These are phyloP conservation scores for Colletotrichum agaves DNA, from an alignment of 2,329 filamentous ascomycete genomes.

Conservation along the genomic window DNA sequence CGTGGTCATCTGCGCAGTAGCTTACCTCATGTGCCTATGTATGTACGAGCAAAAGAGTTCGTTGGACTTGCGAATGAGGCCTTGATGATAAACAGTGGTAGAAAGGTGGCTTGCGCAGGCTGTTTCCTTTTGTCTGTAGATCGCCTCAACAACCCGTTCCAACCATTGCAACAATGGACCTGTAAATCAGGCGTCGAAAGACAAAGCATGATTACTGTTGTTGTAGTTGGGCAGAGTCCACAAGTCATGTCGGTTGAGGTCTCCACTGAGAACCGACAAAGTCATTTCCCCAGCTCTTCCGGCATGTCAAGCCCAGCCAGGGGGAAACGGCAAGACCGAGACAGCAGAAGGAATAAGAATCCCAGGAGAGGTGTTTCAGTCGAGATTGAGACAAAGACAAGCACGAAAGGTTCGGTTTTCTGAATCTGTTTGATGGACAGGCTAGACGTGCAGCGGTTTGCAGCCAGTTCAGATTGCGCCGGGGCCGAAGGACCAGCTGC, in stretches of 20 bases:
- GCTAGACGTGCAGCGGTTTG: slow-evolving; percentile 16
- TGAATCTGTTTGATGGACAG: slow-evolving; percentile 20
- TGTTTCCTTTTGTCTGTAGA: neutral
- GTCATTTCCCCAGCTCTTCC: neutral
- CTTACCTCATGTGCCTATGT: too few relatives aligned
- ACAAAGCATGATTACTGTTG: too few relatives aligned
- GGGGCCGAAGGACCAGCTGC: slow-evolving; percentile 20
- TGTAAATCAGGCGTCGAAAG: too few relatives aligned
- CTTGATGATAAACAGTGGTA: neutral
- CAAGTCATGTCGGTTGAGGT: neutral
- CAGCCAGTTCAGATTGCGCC: neutral
- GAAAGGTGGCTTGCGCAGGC: neutral
- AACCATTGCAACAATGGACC: too few relatives aligned
- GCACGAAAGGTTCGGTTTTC: neutral
- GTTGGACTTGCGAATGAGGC: too few relatives aligned
- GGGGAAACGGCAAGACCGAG: slow-evolving; percentile 2
- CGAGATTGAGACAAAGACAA: slow-evolving; percentile 25
- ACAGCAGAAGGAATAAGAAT: neutral
- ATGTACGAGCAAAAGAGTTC: too few relatives aligned
- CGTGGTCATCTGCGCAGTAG: too few relatives aligned
- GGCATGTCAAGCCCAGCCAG: neutral
- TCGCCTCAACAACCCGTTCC: too few relatives aligned
- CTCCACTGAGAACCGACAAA: neutral
- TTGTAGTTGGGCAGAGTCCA: too few relatives aligned
- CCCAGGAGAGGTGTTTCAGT: slow-evolving; percentile 24